Evolutionary conservation across 116 monocot genomes (phyloP).

Genomic region (Dioscorea cayenensis): DNA sequence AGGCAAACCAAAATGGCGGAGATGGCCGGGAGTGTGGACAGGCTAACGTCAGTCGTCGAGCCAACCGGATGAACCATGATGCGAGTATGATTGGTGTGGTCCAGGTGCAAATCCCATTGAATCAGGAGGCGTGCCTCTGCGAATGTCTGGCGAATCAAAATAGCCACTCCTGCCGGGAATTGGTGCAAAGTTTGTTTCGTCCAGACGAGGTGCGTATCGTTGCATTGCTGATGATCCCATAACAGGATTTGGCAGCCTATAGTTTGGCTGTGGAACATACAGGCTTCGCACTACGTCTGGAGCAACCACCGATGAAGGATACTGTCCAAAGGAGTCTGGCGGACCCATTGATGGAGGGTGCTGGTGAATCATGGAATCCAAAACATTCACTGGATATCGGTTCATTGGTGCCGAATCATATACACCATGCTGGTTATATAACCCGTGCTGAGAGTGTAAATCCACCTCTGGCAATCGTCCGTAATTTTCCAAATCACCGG

Average conservation of each 20-base stretch:
- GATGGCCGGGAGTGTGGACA: too few relatives aligned
- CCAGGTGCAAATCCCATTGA: conserved; percentile 18
- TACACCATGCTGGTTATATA: conserved; percentile 12
- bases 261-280: not conserved
- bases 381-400: conserved; percentile 16
- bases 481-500: not conserved
- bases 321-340: too few relatives aligned
- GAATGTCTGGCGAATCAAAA: conserved; percentile 10
- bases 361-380: conserved; percentile 8
- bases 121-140: conserved; percentile 12
- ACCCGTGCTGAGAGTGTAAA: not conserved
- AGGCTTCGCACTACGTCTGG: too few relatives aligned
- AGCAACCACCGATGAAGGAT: too few relatives aligned
- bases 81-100: conserved; percentile 7
- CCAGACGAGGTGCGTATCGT: conserved; percentile 49
- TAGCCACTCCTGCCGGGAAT: not conserved
- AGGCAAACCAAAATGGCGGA: too few relatives aligned
- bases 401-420: conserved; percentile 5
- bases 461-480: not conserved
- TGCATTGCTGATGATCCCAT: conserved; percentile 30
- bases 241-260: conserved; percentile 11
- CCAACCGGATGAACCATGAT: conserved; percentile 35
- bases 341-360: not conserved
- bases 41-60: conserved; percentile 16
- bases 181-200: conserved; percentile 30